Base-by-base conservation (phyloP, 2,329 filamentous ascomycete species). In the Diplodia intermedia region DNA sequence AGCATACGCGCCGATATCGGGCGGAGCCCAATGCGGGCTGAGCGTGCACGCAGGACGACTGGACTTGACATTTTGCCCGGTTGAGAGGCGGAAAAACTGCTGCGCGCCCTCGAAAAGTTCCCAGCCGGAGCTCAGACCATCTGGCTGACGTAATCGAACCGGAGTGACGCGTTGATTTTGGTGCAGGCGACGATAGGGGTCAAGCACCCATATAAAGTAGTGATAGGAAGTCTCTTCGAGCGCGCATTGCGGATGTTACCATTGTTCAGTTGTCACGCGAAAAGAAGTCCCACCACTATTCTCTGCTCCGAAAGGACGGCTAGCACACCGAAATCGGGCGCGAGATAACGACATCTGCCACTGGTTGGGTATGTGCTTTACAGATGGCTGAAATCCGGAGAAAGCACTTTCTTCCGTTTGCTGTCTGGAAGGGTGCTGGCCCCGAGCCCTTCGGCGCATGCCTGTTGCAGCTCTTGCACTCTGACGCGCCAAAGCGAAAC, bases 1-100 rank as follows among this genome's bases (percentile, higher is more conserved):
- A 52, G 60, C 60, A 52, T 63, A 63, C 60, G 60, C 29, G 60
- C 60, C 60, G 47, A 63, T 63, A 52, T 52, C 43, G 60, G 60
- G 33, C 47, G 60, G 15, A 63, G 60, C 7, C 60, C 60, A 63
- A 40, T 36, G 47, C 60, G 60, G 47, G 60, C 60, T 38, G 47
- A 47, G 47, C 60, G 60, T 40, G 60, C 60, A 8, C 60, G 60
- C 31, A 63, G 47, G 14, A 38, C 29, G 50, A 40, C 36, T 52
- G 60, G 60, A 53, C 60, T 38, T 52, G 60, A 53, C 60, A 63
- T 63, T 23, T 62, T 63, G 23, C 60, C 60, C 60, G n/a, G 60
- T 63, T 18, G 60, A 63, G 40, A 49, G 60, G 47, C 60, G 60
- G 60, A 52, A 52, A 63, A 63, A 38, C 60, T 63, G 60, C 31